Base-by-base conservation (phyloP, 805 yeast species). In the Candida ipomoeae region DNA sequence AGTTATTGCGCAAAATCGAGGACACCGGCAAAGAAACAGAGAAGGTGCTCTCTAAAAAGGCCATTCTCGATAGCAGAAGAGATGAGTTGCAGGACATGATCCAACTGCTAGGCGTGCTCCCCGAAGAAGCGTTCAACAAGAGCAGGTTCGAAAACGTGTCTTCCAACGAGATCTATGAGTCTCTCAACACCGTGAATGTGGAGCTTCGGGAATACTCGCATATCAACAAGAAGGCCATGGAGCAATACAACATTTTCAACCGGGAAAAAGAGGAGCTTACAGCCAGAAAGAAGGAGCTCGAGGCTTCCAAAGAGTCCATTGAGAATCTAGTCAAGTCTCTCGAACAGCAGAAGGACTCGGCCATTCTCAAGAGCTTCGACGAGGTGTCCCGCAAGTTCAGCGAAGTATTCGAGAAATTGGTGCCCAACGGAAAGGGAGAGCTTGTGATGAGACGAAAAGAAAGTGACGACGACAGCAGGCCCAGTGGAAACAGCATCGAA, bases 191-290 rank as follows among this genome's bases (percentile, higher is more conserved):
- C 26, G 78, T 81, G 6, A 81, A 83, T 39, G 79, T 78, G 34
- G 79, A 78, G 29, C 69, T 92, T 37, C 78, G 81, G 40, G 75
- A 80, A 57, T 85, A 80, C 63, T 79, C 81, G 21, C 95, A 89
- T 64, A 87, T 94, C 45, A 92, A 92, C 69, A 87, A 86, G 63
- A 88, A 89, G 61, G 97, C 98, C 0, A 72, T 87, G 56, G 97
- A 91, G 59, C 96, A 91, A 62, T 88, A 78, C 62, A 69, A 76
- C 45, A 82, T 81, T 38, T 90, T 89, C 63, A 80, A 86, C 17
- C 81, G 78, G 51, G 94, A 91, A 65, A 76, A 86, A 48, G 84
- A 81, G 44, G 85, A 83, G 4, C 71, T 92, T 51, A 76, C 77
- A 0, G 71, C 69, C 21, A 81, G 97, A 59, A 78, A 87, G 35